Conservation (phyloP, 2,329 filamentous ascomycete genomes). For the Trichoderma semiorbis region DNA sequence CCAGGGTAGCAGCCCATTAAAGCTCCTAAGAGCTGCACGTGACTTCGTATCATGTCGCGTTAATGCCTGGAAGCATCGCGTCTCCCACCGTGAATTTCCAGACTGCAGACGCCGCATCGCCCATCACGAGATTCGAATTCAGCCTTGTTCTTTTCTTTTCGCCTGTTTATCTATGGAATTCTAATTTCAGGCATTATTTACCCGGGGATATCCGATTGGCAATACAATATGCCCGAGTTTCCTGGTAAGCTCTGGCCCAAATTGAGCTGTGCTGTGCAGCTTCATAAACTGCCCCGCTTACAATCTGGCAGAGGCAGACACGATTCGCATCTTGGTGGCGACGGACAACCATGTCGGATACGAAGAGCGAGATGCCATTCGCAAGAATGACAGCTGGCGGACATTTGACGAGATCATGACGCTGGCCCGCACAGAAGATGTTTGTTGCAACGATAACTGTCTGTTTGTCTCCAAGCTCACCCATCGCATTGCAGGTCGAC, state of each 20-base stretch:
- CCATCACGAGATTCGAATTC: background rate
- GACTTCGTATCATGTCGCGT: slow-evolving; percentile 31
- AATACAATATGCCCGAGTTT: slow-evolving; percentile 31
- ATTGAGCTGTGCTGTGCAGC: background rate
- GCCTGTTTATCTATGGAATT: background rate
- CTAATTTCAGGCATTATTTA: background rate
- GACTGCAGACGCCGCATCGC: background rate
- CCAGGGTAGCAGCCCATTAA: too few relatives aligned
- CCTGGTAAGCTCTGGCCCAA: slow-evolving; percentile 24
- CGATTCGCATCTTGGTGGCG: slow-evolving; percentile 88
- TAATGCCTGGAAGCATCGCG: slow-evolving; percentile 14
- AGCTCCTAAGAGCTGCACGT: slow-evolving; percentile 29
- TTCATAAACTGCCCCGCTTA: slow-evolving; percentile 14
- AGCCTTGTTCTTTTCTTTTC: background rate
- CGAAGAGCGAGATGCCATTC: slow-evolving; percentile 85
- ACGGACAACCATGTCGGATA: slow-evolving; percentile 99
- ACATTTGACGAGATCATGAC: slow-evolving; percentile 95
- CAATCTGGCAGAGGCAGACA: slow-evolving; percentile 58
- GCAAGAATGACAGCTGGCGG: slow-evolving; percentile 96
- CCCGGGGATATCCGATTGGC: background rate
- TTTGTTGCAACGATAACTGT: slow-evolving; percentile 28
- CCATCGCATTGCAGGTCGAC: slow-evolving; percentile 58
- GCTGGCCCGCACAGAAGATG: slow-evolving; percentile 79
- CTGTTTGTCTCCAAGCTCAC: background rate
- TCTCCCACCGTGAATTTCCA: slow-evolving; percentile 12